Percentiles rank a stretch among this genome's conserved stretches.
These are phyloP conservation scores for Kewa caespitosa DNA, from an alignment of 179 eudicot genomes.

Conservation along the genomic window DNA sequence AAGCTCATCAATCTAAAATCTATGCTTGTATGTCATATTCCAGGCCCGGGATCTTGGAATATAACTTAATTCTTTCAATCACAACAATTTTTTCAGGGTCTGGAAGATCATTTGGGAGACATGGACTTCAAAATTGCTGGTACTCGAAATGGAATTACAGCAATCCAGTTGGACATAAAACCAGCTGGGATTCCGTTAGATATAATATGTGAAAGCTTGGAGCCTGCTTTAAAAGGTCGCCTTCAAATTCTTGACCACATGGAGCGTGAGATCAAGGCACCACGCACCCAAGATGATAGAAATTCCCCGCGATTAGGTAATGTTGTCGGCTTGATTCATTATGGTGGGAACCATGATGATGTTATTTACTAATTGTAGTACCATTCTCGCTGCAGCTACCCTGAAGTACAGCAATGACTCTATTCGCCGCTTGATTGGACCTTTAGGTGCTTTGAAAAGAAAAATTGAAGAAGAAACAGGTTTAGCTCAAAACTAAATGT, in stretches of 20 bases:
- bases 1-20: neutral
- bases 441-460: slow-evolving; percentile 79
- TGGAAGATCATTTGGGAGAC: slow-evolving; percentile 98
- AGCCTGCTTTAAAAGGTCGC: slow-evolving; percentile 81
- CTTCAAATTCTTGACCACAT: slow-evolving; percentile 88
- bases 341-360: slow-evolving; percentile 8
- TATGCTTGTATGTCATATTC: neutral
- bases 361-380: neutral
- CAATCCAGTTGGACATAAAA: slow-evolving; percentile 95
- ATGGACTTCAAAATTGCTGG: slow-evolving; percentile 99
- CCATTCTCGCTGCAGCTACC: slow-evolving; percentile 50
- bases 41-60: neutral
- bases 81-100: slow-evolving; percentile 52
- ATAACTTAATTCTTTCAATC: neutral
- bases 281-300: slow-evolving; percentile 69
- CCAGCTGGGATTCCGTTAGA: slow-evolving; percentile 98
- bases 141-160: slow-evolving; percentile 86
- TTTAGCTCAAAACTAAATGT: slow-evolving; percentile 20
- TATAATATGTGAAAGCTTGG: slow-evolving; percentile 79
- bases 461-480: slow-evolving; percentile 96
- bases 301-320: slow-evolving; percentile 76
- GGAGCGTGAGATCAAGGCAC: slow-evolving; percentile 69
- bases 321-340: neutral
- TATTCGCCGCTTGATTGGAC: slow-evolving; percentile 85
- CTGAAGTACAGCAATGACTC: slow-evolving; percentile 80